phyloP scores from a whole-genome alignment of 495 filamentous ascomycete genomes.

The Neurospora sp. region DNA sequence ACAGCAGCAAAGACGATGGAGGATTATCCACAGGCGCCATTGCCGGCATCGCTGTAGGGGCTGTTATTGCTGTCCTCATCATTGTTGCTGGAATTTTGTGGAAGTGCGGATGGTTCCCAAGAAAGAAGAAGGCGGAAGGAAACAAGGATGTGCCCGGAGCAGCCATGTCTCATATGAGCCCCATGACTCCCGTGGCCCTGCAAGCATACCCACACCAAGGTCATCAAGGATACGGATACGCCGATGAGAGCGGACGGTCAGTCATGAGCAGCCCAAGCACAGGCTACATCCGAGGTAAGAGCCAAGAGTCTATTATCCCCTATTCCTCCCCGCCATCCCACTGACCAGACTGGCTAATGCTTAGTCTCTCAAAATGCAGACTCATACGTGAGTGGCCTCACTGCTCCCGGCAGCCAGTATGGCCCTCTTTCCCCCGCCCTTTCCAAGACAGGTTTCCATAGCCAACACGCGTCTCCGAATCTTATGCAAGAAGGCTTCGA shows the following conservation, averaged over 20 bases:
- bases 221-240: background rate
- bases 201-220: background rate
- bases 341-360: background rate
- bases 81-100: conserved; percentile 1
- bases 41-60: conserved; percentile 7
- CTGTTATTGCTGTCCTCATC: background rate
- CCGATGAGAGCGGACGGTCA: background rate
- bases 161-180: background rate
- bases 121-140: background rate
- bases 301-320: background rate
- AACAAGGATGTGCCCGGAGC: background rate
- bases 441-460: background rate
- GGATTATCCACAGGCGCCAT: conserved; percentile 6
- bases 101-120: conserved; percentile 5
- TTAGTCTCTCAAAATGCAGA: background rate
- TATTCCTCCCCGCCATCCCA: background rate
- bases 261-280: background rate
- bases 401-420: background rate
- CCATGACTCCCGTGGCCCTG: background rate
- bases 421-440: background rate
- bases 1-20: background rate
- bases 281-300: background rate
- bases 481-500: background rate
- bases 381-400: background rate
- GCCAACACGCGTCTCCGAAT: background rate